Percentiles rank a stretch among this genome's conserved stretches.
Conservation (phyloP, 1,284 basidiomycete species). For the Cryptococcus sp. region DNA sequence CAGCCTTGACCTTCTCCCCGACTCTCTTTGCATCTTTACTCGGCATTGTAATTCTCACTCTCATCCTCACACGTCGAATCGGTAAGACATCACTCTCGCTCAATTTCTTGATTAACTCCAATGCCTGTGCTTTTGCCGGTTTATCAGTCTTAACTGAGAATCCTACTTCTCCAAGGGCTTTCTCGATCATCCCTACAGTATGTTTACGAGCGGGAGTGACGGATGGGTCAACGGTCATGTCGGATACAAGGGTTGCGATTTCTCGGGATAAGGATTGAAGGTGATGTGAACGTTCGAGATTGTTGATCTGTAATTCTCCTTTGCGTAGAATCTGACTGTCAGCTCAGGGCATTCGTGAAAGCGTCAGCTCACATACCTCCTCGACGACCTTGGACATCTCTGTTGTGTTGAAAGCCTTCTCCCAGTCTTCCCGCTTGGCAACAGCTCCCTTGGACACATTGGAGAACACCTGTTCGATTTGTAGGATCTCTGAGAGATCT, state of each 20-base stretch:
- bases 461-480: slow-evolving; percentile 92
- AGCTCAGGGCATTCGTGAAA: neutral
- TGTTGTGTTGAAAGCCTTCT: slow-evolving; percentile 82
- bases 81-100: slow-evolving; percentile 61
- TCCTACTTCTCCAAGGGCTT: slow-evolving; percentile 92
- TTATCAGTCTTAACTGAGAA: slow-evolving; percentile 85
- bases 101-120: slow-evolving; percentile 83
- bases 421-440: slow-evolving; percentile 80
- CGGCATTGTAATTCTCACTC: slow-evolving; percentile 77
- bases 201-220: slow-evolving; percentile 72
- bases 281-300: slow-evolving; percentile 92
- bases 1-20: slow-evolving; percentile 66
- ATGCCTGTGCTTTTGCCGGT: slow-evolving; percentile 89
- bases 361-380: slow-evolving; percentile 59
- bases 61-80: slow-evolving; percentile 89
- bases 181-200: slow-evolving; percentile 94
- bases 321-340: slow-evolving; percentile 76
- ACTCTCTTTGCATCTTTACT: slow-evolving; percentile 63
- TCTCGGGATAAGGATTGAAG: slow-evolving; percentile 78
- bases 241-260: slow-evolving; percentile 88
- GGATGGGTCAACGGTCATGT: slow-evolving; percentile 89
- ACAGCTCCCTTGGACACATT: slow-evolving; percentile 97
- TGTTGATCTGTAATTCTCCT: slow-evolving; percentile 94
- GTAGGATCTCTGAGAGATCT: slow-evolving; percentile 90
- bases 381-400: slow-evolving; percentile 71